Evolutionary conservation across 2,329 filamentous ascomycete species (phyloP), one percentile per base, ranked within the genome.

Genomic region (Arthrobotrys sinensis): DNA sequence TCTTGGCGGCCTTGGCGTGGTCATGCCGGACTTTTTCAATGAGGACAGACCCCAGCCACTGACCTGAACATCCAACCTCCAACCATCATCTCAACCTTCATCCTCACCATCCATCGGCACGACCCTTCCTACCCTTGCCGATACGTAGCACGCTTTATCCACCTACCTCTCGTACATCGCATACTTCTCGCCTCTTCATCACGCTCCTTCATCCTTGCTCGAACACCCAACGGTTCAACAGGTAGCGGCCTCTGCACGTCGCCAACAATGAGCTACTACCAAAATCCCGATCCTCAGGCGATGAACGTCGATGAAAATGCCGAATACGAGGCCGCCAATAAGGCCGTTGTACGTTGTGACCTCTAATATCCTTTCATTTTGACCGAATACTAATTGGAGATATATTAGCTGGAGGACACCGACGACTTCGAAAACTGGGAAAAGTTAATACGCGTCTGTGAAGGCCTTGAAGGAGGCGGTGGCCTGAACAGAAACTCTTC

Each of bases 381-480:
- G 53, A 52, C 40, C 6, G 10, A 4, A 21, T 8, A 46, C 24
- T 76, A 50, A 21, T 67, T 64, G 67, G 5, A 14, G 19, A 50
- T 32, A 11, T 43, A 40, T 34, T 81, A 91, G 89, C 81, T 86
- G 65, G 88, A 88, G 75, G 93, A 97, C 81, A 89, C 93, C 11
- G 96, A 99, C 84, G 94, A 93, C 83, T 98, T 97, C 83, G 95
- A 97, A 82, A 89, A 89, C 79, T 99, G 96, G 96, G 95, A 98
- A 85, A 95, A 93, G 84, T 89, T 98, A 71, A 91, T 97, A 81
- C 91, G 91, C 82, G 90, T 91, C 62, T 93, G 91, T 81, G 93
- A 97, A 84, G 88, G 88, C 63, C 91, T 97, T 80, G 96, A 99
- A 83, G 95, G 94, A 79, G 81, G 81, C 28, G 79, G 79, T 60